Base-by-base conservation (phyloP, 805 yeast species). In the Cyberlindnera mississippiensis region DNA sequence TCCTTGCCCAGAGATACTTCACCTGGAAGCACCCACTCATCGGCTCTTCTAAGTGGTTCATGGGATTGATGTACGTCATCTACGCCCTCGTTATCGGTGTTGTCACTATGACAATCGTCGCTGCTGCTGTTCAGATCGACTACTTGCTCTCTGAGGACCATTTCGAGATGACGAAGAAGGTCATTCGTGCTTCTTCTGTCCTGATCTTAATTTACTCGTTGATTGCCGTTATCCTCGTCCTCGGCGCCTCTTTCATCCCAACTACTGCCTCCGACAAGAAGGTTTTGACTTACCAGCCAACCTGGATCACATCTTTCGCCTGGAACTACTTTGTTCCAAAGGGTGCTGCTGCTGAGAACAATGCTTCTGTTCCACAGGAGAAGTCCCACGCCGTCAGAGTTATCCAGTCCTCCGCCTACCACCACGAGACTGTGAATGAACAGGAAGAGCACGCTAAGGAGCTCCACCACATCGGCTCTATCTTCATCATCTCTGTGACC, bases 21-120 rank as follows among this genome's bases (percentile, higher is more conserved):
- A 80, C 86, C 11, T 83, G 89, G 88, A 69, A 81, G 61, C 90
- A 84, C 60, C 90, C 91, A 11, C 76, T 75, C 32, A 75, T 77
- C 14, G 90, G 89, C 29, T 66, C 75, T 19, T 62, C 72, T 35
- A 66, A 60, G 48, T 41, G 68, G 18, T 77, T 83, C 51, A 73
- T 75, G 71, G 37, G 44, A 31, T 35, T 64, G 19, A 75, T 82
- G 82, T 57, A 70, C 38, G 35, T 64, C 7, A 55, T 81, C 34
- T 83, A 83, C 55, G 53, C 66, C 6, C 50, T 78, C 26, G 87
- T 83, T 24, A 36, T 69, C 27, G 79, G 72, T 6, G 70, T 83
- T 44, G 72, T 83, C 38, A 66, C 69, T 20, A 79, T 83, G 82
- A 82, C 87, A 17, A 75, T 83, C 51, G 68, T 79, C 28, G 82